Evolutionary conservation across 2,329 filamentous ascomycete genomes (phyloP).

Genomic region (Sphaerulina vaccinii): DNA sequence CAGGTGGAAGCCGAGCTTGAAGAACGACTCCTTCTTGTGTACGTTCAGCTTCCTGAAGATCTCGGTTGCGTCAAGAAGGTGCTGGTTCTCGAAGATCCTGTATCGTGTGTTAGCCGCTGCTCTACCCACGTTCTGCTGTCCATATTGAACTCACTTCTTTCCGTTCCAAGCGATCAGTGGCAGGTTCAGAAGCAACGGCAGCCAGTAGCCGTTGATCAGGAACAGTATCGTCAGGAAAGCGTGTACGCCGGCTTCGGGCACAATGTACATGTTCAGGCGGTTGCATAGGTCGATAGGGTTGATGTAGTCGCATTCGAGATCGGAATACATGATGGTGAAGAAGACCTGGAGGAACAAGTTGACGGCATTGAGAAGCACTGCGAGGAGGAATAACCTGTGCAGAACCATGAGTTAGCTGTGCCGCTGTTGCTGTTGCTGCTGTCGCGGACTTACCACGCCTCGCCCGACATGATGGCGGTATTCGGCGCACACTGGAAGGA

Average conservation of each 20-base stretch:
- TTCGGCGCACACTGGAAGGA: background rate
- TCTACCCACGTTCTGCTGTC: background rate
- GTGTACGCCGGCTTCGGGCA: slow-evolving; percentile 96
- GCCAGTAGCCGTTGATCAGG: slow-evolving; percentile 98
- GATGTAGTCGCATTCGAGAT: slow-evolving; percentile 99
- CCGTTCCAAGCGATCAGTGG: slow-evolving; percentile 89
- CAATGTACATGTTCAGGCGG: slow-evolving; percentile 98
- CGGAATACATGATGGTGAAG: slow-evolving; percentile 99
- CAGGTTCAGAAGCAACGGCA: slow-evolving; percentile 86
- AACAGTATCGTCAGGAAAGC: slow-evolving; percentile 94
- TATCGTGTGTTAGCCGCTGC: slow-evolving; percentile 35
- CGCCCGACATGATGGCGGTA: slow-evolving; percentile 39
- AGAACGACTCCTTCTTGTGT: slow-evolving; percentile 99
- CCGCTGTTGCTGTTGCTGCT: slow-evolving; percentile 9
- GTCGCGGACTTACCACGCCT: slow-evolving; percentile 37
- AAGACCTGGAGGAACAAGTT: slow-evolving; percentile 99
- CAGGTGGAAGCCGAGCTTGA: slow-evolving; percentile 97
- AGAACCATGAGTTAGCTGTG: slow-evolving; percentile 5
- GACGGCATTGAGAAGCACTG: slow-evolving; percentile 99
- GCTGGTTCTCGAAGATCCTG: slow-evolving; percentile 95
- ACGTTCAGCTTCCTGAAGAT: slow-evolving; percentile 99
- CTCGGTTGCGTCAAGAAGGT: slow-evolving; percentile 94
- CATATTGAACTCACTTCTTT: slow-evolving; percentile 76
- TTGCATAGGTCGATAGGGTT: slow-evolving; percentile 99
- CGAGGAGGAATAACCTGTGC: slow-evolving; percentile 82